A percentile compares a stretch with the other conserved stretches of the same genome.
phyloP scores from a whole-genome alignment of 2,329 filamentous ascomycete species.

The Ilyonectria mors-panacis region DNA sequence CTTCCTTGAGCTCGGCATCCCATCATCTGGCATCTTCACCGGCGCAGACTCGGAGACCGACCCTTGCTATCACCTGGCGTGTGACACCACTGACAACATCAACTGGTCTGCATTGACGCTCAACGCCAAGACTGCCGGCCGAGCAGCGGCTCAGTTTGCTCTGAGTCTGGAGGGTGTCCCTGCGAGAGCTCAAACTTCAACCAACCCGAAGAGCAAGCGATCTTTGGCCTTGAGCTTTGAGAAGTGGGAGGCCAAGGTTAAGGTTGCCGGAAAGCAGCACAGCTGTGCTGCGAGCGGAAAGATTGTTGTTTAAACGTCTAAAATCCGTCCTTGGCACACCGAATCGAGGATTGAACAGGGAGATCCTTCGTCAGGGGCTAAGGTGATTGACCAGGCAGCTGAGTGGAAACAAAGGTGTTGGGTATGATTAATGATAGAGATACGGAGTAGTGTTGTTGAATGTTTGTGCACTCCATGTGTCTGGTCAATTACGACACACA shows the following conservation, averaged over 20 bases:
- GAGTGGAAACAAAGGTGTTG: neutral
- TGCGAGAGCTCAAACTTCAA: conserved; percentile 48
- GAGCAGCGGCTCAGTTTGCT: conserved; percentile 62
- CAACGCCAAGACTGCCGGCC: conserved; percentile 63
- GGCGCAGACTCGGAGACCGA: conserved; percentile 55
- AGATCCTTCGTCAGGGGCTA: too few relatives aligned
- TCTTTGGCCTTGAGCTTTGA: conserved; percentile 46
- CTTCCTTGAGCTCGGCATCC: conserved; percentile 58
- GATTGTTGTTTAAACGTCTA: conserved; percentile 36
- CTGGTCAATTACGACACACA: neutral
- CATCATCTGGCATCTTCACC: conserved; percentile 58
- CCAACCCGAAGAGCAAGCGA: conserved; percentile 46
- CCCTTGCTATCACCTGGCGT: conserved; percentile 57
- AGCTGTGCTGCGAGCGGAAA: conserved; percentile 48
- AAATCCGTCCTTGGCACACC: too few relatives aligned
- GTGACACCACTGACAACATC: conserved; percentile 59
- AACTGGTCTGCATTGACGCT: conserved; percentile 57
- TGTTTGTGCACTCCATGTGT: neutral
- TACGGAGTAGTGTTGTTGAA: neutral
- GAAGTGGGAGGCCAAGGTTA: conserved; percentile 43
- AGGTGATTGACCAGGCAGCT: neutral
- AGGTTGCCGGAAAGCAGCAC: conserved; percentile 48
- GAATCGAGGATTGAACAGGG: too few relatives aligned
- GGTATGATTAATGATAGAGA: neutral
- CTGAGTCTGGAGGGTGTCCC: conserved; percentile 55